Percentiles rank a stretch among this genome's conserved stretches.
Evolutionary conservation across 176 grass and related monocot genomes (phyloP).

Genomic region (Oryza australiensis): DNA sequence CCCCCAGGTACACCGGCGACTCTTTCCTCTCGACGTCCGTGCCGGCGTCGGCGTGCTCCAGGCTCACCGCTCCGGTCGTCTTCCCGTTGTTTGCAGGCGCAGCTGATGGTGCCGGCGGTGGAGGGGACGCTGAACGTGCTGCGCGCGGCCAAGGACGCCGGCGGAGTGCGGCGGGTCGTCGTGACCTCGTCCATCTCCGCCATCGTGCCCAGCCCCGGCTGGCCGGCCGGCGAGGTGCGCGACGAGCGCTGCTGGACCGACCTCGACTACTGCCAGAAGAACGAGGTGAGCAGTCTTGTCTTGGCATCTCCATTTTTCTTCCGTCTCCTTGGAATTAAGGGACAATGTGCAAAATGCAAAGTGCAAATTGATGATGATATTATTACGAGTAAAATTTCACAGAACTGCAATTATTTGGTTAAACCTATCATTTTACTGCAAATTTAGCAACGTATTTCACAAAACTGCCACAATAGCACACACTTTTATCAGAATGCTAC

Average conservation of each 20-base stretch:
- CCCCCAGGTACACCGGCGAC: slow-evolving; percentile 54
- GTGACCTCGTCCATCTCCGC: slow-evolving; percentile 73
- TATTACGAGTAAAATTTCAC: too few relatives aligned
- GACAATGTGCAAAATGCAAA: background rate
- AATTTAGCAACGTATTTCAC: too few relatives aligned
- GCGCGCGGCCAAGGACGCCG: slow-evolving; percentile 57
- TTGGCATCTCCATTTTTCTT: background rate
- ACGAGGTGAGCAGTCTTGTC: slow-evolving; percentile 48
- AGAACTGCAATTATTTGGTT: too few relatives aligned
- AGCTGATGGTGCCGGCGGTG: slow-evolving; percentile 76
- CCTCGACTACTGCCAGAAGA: slow-evolving; percentile 74
- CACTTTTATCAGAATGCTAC: too few relatives aligned
- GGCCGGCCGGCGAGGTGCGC: slow-evolving; percentile 63
- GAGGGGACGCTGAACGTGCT: slow-evolving; percentile 83
- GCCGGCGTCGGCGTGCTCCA: background rate
- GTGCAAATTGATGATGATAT: background rate
- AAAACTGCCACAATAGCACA: too few relatives aligned
- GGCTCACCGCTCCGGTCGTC: background rate
- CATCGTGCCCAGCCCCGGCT: slow-evolving; percentile 52
- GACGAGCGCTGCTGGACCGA: slow-evolving; percentile 89
- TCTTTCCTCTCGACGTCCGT: background rate
- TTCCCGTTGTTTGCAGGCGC: slow-evolving; percentile 34
- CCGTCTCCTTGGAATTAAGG: background rate
- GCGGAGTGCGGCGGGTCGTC: slow-evolving; percentile 64
- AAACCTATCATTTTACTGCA: too few relatives aligned